A percentile compares a stretch with the other conserved stretches of the same genome.
Conservation (phyloP, 331 rosid species). For the Erythrophleum ivorense region DNA sequence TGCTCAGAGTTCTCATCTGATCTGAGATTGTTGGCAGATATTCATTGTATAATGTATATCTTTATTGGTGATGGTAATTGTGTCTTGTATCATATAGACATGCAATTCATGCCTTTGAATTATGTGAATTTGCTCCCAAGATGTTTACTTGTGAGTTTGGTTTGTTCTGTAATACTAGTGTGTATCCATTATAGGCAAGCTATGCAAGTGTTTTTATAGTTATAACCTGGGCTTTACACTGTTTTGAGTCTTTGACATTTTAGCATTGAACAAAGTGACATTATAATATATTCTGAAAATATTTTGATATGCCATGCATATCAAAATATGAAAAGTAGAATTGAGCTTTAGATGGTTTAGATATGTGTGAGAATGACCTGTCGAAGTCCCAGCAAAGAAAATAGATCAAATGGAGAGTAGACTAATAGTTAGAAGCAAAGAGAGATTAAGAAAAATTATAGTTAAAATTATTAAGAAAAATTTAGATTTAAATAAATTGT, state of each 20-base stretch:
- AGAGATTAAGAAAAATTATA: too few species aligned
- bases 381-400: too few species aligned
- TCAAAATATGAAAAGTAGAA: too few species aligned
- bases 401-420: too few species aligned
- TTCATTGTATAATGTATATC: not conserved
- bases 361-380: too few species aligned
- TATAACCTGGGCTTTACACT: not conserved
- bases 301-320: not conserved
- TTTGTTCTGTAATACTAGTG: slow-evolving; percentile 32
- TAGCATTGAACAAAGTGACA: slow-evolving; percentile 9
- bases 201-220: not conserved
- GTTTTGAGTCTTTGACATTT: not conserved
- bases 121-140: not conserved
- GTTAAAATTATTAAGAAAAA: too few species aligned
- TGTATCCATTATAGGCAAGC: not conserved
- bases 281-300: not conserved
- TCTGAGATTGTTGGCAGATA: not conserved
- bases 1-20: not conserved
- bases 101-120: not conserved
- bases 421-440: too few species aligned
- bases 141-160: slow-evolving; percentile 11
- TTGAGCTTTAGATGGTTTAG: too few species aligned
- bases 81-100: not conserved
- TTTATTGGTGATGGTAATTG: not conserved
- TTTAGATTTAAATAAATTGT: too few species aligned